These are phyloP conservation scores for Rubus parviflorus DNA, from an alignment of 306 rosid species.

Conservation along the genomic window DNA sequence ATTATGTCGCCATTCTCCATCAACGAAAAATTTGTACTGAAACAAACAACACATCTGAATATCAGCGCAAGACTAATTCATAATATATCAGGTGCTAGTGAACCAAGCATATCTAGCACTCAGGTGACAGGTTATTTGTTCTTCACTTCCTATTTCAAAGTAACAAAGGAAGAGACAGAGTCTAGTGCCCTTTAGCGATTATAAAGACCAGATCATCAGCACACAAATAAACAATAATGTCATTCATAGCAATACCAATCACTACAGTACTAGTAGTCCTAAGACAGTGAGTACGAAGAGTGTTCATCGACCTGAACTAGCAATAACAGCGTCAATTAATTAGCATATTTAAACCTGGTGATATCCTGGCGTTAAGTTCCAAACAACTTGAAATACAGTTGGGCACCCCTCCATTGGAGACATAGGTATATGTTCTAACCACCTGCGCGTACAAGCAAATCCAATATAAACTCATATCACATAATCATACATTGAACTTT, in stretches of 20 bases:
- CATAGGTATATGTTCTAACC: slow-evolving; percentile 69
- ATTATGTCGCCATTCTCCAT: slow-evolving; percentile 85
- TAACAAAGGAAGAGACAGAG: background rate
- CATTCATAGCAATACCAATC: background rate
- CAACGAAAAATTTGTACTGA: slow-evolving; percentile 82
- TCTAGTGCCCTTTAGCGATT: background rate
- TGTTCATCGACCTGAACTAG: background rate
- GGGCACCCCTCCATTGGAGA: slow-evolving; percentile 77
- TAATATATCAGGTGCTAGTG: slow-evolving; percentile 8
- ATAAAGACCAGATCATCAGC: background rate
- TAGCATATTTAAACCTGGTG: slow-evolving; percentile 56
- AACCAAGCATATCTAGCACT: slow-evolving; percentile 10
- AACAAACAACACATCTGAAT: slow-evolving; percentile 31
- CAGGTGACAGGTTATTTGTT: background rate
- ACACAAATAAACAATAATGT: background rate
- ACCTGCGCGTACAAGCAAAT: slow-evolving; percentile 46
- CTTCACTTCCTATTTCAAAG: background rate
- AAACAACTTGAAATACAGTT: slow-evolving; percentile 74
- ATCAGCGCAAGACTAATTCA: slow-evolving; percentile 24
- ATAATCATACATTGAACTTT: background rate
- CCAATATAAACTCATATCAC: slow-evolving; percentile 25
- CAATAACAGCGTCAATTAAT: slow-evolving; percentile 11
- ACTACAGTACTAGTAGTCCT: background rate
- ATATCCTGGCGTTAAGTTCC: slow-evolving; percentile 71
- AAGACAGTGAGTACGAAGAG: background rate